Evolutionary conservation across 2,329 filamentous ascomycete genomes (phyloP), one percentile per base, ranked within the genome.

Genomic region (Drechslera avenae): DNA sequence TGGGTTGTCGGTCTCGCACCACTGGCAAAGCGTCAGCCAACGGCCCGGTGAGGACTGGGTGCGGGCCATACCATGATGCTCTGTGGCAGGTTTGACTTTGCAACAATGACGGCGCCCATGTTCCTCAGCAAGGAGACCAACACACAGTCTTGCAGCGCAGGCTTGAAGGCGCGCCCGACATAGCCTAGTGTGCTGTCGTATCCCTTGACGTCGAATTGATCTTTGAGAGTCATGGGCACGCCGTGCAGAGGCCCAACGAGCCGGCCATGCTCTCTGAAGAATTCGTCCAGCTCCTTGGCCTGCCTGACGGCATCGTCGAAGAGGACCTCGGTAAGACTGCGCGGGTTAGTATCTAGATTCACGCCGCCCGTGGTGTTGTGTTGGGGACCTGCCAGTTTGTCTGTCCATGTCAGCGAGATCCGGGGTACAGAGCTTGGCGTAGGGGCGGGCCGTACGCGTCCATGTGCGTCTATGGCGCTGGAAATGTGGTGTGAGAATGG

Each of bases 1-100:
- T 51, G 85, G 82, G 71, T 86, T 86, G 58, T 82, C 73, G 0
- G 83, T 86, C 73, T 86, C 83, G 23, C 81, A 82, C 62, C 73
- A 71, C 82, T 86, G 79, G 82, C 3, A 46, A 46, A 2, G 14
- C 4, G 6, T 50, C 18, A 46, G 42, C 16, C 26, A 31, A 21
- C 5, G n/a, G 5, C 16, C 30, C 21, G 8, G 19, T 17, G n/a
- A 14, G 16, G n/a, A 14, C n/a, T 14, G 17, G 2, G 2, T 31
- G 23, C 13, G 12, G 39, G 26, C 21, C 18, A 21, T 51, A 80
- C 74, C 79, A 83, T 80, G 54, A 83, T 81, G 48, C 78, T 82
- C 81, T 80, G 70, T 74, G 83, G 69, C 78, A 85, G 3, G 81
- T 69, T 88, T 78, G 57, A 79, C 79, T 34, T 76, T 67, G 66